phyloP scores from a whole-genome alignment of 305 asterid genomes.

The Solanum chacoense region DNA sequence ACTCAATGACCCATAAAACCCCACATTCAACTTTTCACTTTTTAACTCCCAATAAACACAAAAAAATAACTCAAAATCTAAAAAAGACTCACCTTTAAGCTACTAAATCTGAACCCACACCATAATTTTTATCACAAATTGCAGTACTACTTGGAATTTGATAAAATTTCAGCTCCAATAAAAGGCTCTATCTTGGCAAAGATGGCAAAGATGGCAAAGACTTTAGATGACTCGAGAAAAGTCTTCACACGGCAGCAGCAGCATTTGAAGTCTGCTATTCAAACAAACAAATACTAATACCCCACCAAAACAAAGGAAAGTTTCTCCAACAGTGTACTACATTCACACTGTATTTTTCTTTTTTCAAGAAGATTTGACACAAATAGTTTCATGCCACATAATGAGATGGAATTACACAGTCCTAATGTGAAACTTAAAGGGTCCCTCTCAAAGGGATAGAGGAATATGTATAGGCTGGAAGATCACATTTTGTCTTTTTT shows the following conservation, averaged over 20 bases:
- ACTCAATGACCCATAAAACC: neutral
- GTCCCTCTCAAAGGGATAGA: neutral
- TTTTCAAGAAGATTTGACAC: neutral
- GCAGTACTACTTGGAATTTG: neutral
- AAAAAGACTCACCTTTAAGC: conserved; percentile 12
- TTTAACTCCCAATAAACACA: neutral
- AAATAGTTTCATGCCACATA: neutral
- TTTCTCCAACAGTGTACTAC: neutral
- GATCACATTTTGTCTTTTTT: neutral
- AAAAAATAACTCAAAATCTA: neutral
- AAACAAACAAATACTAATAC: neutral
- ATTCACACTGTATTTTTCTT: neutral
- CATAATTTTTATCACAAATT: neutral
- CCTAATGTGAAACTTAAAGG: neutral
- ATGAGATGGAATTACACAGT: neutral
- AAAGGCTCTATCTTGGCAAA: neutral
- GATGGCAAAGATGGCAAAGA: neutral
- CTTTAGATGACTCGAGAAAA: neutral
- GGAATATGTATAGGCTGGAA: neutral
- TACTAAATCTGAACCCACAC: neutral
- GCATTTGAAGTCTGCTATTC: neutral
- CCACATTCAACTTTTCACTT: neutral
- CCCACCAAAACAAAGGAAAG: neutral
- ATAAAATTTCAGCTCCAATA: neutral
- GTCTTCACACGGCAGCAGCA: neutral